Percentiles rank a stretch among this genome's conserved stretches.
Conservation (phyloP, 2,329 filamentous ascomycete species). For the Cytospora mali region DNA sequence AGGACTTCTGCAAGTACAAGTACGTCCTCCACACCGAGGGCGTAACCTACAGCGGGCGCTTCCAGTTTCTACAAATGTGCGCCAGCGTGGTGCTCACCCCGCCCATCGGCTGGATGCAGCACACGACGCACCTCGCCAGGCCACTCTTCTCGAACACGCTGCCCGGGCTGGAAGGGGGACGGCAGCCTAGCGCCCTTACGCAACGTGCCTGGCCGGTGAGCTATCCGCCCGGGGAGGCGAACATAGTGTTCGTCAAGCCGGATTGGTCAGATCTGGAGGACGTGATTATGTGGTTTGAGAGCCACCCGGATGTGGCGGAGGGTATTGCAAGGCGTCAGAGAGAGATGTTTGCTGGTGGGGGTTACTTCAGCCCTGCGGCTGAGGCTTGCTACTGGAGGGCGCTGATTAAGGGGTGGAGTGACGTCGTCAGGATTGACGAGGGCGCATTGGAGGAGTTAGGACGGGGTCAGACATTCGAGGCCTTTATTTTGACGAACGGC, state of each 20-base stretch:
- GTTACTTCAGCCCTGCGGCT: conserved; percentile 52
- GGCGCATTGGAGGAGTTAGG: conserved; percentile 38
- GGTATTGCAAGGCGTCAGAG: conserved; percentile 53
- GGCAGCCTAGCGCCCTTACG: conserved; percentile 32
- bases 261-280: conserved; percentile 55
- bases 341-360: conserved; percentile 44
- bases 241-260: conserved; percentile 52
- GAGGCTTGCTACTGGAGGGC: conserved; percentile 58
- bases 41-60: conserved; percentile 55
- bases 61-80: conserved; percentile 56
- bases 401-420: conserved; percentile 50
- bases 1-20: conserved; percentile 54
- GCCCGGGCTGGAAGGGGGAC: conserved; percentile 10
- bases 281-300: conserved; percentile 49
- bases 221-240: conserved; percentile 43
- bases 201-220: conserved; percentile 43
- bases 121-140: conserved; percentile 50
- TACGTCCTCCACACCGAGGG: conserved; percentile 58
- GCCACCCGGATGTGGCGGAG: conserved; percentile 45
- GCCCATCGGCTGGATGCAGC: conserved; percentile 52
- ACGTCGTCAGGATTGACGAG: conserved; percentile 42
- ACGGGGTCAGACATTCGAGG: conserved; percentile 44
- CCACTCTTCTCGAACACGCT: conserved; percentile 46
- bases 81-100: conserved; percentile 50
- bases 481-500: conserved; percentile 39